Conservation (phyloP, 2,329 filamentous ascomycete genomes). For the Microsporum canis region DNA sequence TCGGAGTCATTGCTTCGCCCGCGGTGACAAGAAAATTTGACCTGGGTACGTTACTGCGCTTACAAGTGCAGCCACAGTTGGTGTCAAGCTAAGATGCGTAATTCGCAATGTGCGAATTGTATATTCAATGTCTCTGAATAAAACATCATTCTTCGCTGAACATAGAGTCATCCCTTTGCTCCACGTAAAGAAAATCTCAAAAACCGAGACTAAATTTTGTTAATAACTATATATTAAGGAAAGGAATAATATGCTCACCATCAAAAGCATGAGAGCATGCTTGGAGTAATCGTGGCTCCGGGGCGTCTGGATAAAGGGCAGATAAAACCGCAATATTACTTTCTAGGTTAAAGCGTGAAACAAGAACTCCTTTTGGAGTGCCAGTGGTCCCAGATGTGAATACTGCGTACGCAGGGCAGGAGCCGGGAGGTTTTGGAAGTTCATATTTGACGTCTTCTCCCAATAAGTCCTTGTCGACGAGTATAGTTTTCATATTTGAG, state of each 20-base stretch:
- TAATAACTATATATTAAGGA: constrained; percentile 7
- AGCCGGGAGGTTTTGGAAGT: constrained; percentile 16
- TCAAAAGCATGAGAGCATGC: constrained; percentile 78
- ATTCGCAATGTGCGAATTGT: constrained; percentile 52
- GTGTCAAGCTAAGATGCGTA: constrained; percentile 76
- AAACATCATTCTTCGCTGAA: constrained; percentile 58
- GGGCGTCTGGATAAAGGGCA: constrained; percentile 50
- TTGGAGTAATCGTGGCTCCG: constrained; percentile 56
- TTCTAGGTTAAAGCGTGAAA: constrained; percentile 64
- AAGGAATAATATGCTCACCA: constrained; percentile 23
- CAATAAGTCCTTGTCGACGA: not conserved
- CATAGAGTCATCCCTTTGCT: constrained; percentile 66
- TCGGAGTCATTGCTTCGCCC: constrained; percentile 65
- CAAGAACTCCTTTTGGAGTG: constrained; percentile 63
- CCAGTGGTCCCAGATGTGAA: constrained; percentile 80
- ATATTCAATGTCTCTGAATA: constrained; percentile 61
- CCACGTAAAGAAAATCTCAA: constrained; percentile 84
- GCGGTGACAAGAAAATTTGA: constrained; percentile 67
- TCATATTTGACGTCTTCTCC: constrained; percentile 14
- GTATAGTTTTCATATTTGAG: not conserved
- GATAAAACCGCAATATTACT: constrained; percentile 62
- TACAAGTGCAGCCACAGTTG: constrained; percentile 70
- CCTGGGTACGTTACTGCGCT: constrained; percentile 57
- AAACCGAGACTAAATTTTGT: constrained; percentile 57
- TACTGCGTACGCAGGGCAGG: constrained; percentile 60